Evolutionary conservation across 805 yeast species (phyloP).

Genomic region (Yarrowia keelungensis): DNA sequence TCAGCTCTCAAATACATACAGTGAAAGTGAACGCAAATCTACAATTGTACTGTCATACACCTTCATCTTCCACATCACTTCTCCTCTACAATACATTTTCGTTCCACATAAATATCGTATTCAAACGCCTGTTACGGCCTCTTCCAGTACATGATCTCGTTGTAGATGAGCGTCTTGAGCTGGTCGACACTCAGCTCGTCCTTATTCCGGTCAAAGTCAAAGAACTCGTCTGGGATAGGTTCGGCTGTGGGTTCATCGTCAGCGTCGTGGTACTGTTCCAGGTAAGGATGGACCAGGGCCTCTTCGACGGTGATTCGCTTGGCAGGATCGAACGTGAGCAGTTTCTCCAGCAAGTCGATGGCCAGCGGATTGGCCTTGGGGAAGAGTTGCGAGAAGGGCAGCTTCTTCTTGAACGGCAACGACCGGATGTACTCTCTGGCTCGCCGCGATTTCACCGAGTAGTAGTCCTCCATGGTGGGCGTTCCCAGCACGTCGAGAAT

Average conservation of each 20-base stretch:
- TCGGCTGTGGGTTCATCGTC: slow-evolving; percentile 88
- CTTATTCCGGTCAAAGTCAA: slow-evolving; percentile 84
- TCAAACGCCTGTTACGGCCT: slow-evolving; percentile 8
- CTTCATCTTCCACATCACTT: no score
- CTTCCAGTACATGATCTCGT: slow-evolving; percentile 67
- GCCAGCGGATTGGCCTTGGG: slow-evolving; percentile 65
- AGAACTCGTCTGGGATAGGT: slow-evolving; percentile 84
- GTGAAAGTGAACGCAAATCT: no score
- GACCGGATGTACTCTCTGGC: slow-evolving; percentile 88
- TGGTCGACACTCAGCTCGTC: slow-evolving; percentile 79
- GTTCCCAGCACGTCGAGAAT: slow-evolving; percentile 88
- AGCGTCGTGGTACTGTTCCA: slow-evolving; percentile 90
- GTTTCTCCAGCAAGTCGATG: slow-evolving; percentile 67
- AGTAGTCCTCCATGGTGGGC: slow-evolving; percentile 79
- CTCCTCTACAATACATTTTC: no score
- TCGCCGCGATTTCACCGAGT: slow-evolving; percentile 62
- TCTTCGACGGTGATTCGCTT: slow-evolving; percentile 83
- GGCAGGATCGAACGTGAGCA: slow-evolving; percentile 83
- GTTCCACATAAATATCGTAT: slow-evolving; percentile 4
- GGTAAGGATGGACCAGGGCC: slow-evolving; percentile 86
- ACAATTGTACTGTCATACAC: no score
- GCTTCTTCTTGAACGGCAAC: slow-evolving; percentile 72
- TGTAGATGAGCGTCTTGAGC: slow-evolving; percentile 76
- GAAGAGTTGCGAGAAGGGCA: slow-evolving; percentile 59
- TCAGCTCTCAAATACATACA: no score